A percentile compares a stretch with the other conserved stretches of the same genome.
Conservation (phyloP, 768 basidiomycete genomes). For the Boletus reticuloceps region DNA sequence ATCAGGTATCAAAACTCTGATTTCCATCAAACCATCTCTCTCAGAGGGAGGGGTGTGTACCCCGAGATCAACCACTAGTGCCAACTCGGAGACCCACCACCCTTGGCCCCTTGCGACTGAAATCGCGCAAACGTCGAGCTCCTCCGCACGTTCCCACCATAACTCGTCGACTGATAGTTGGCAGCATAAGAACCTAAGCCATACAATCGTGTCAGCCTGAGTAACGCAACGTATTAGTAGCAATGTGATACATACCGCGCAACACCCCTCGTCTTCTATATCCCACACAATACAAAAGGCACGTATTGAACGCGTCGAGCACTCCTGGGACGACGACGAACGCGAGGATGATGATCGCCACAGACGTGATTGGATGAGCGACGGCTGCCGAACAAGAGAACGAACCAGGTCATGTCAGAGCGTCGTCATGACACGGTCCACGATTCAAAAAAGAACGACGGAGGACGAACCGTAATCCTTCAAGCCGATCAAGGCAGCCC, state of each 20-base stretch:
- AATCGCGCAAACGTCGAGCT: slow-evolving; percentile 2
- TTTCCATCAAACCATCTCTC: neutral
- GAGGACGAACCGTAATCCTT: slow-evolving; percentile 11
- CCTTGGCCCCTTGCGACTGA: slow-evolving; percentile 10
- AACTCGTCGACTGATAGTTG: slow-evolving; percentile 20
- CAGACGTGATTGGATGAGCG: slow-evolving; percentile 12
- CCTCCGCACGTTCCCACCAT: slow-evolving; percentile 16
- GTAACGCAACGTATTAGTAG: too few relatives aligned
- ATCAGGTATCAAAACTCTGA: neutral
- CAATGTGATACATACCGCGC: slow-evolving; percentile 7
- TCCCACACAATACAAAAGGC: neutral
- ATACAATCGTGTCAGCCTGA: neutral
- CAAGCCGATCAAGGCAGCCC: slow-evolving; percentile 6
- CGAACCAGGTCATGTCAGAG: too few relatives aligned
- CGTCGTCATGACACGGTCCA: too few relatives aligned
- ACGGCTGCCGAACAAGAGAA: neutral
- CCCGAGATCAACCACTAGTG: neutral
- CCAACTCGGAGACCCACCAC: slow-evolving; percentile 1
- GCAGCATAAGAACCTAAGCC: slow-evolving; percentile 11
- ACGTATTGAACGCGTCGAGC: neutral
- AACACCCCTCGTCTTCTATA: neutral
- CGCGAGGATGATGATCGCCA: slow-evolving; percentile 9
- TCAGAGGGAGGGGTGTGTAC: too few relatives aligned
- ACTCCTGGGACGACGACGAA: slow-evolving; percentile 4
- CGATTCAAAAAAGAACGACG: neutral